Base-by-base conservation (phyloP, 176 grass and related monocot genomes). In the Bromus sterilis region DNA sequence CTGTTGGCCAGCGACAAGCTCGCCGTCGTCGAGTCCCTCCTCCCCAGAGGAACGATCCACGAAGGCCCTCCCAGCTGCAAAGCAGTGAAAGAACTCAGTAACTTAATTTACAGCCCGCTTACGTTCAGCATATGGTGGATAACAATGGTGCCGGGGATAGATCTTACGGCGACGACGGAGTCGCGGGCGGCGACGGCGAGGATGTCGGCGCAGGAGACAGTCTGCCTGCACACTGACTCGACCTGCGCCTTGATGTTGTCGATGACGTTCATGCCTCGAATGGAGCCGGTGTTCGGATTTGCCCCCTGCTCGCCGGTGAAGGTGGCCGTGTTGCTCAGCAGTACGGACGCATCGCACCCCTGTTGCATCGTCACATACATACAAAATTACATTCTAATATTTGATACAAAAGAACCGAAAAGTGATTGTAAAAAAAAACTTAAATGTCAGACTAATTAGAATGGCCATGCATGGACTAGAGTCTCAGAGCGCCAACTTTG, bases 151-250 rank as follows among this genome's bases (percentile, higher is more conserved):
- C 9, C 9, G 39, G 18, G 7, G 1, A 28, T 8, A 11, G 39
- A 35, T 37, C 56, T 60, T 86, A 96, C 93, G 6, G 90, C 80
- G 10, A 90, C 93, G 35, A 96, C 93, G 10, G 90, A 93, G 84
- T 96, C 88, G 1, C 93, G 93, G 28, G 93, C 93, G 0, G 91
- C 93, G 16, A 97, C 80, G 30, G 94, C 91, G 28, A 93, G 80
- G 72, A 93, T 91, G 83, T 93, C 91, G 16, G 91, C 94, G 33
- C 94, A 97, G 16, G 91, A 93, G 71, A 97, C 88, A 5, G 88
- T 93, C 87, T 86, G 85, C 18, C 30, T 49, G 85, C 86, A 96
- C 36, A 86, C 1, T 25, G 81, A 59, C 75, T 92, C 87, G 4
- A 89, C 79, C 48, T 74, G 87, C 11, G 87, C 36, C 60, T 92